Conservation (phyloP, 352 stramenopile genomes). For the Globisporangium iwayamae region DNA sequence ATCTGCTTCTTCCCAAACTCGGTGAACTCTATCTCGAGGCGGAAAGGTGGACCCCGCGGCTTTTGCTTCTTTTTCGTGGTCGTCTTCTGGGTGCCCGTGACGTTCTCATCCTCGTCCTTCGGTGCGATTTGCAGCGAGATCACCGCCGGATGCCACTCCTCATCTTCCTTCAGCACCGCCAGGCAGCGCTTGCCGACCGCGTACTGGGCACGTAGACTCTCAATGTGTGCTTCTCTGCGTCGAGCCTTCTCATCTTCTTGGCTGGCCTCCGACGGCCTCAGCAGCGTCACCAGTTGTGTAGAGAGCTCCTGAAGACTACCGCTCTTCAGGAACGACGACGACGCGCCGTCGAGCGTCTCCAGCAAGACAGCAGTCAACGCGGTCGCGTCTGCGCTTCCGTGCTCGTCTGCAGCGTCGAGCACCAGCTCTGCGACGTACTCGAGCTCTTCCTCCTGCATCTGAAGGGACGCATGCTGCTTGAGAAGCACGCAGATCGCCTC, state of each 20-base stretch:
- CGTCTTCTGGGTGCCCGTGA: not conserved
- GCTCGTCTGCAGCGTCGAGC: constrained; percentile 42
- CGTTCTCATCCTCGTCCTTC: constrained; percentile 9
- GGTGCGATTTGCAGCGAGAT: constrained; percentile 40
- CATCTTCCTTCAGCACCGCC: constrained; percentile 63
- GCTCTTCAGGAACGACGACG: constrained; percentile 32
- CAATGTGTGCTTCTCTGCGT: constrained; percentile 14
- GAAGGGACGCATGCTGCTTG: constrained; percentile 13
- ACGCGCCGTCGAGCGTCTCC: constrained; percentile 43
- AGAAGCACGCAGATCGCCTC: constrained; percentile 28
- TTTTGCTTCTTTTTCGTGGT: constrained; percentile 19
- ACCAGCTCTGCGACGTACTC: constrained; percentile 70
- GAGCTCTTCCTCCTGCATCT: constrained; percentile 32
- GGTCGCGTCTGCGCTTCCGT: constrained; percentile 12
- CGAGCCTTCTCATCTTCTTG: constrained; percentile 22
- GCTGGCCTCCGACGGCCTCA: constrained; percentile 18
- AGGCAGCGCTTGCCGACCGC: constrained; percentile 58
- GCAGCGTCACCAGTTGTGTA: constrained; percentile 19
- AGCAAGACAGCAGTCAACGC: constrained; percentile 26
- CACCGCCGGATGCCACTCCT: constrained; percentile 65
- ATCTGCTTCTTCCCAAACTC: constrained; percentile 78
- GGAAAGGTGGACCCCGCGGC: constrained; percentile 10
- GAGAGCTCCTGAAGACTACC: constrained; percentile 17
- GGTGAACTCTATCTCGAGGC: constrained; percentile 66
- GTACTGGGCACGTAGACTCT: constrained; percentile 39